phyloP scores from a whole-genome alignment of 2,329 filamentous ascomycete species.

The Beauveria scarabaeidicola region DNA sequence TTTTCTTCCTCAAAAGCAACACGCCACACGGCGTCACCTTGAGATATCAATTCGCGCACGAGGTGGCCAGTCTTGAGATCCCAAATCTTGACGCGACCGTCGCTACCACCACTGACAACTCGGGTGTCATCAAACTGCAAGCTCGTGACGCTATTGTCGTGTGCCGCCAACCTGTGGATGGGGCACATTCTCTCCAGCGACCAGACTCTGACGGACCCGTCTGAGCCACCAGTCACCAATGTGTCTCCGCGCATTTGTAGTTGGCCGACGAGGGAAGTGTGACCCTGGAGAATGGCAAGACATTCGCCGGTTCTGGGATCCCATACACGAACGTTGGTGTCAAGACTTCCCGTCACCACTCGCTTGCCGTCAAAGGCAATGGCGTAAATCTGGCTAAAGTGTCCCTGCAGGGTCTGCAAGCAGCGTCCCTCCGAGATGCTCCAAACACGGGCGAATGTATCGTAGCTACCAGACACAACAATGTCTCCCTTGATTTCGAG shows the following conservation, averaged over 20 bases:
- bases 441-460: slow-evolving; percentile 95
- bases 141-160: slow-evolving; percentile 97
- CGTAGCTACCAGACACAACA: slow-evolving; percentile 96
- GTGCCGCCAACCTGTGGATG: slow-evolving; percentile 88
- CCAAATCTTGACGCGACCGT: slow-evolving; percentile 98
- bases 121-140: slow-evolving; percentile 93
- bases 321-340: slow-evolving; percentile 96
- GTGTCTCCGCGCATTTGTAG: slow-evolving; percentile 93
- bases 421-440: slow-evolving; percentile 94
- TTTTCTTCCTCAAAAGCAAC: slow-evolving; percentile 98
- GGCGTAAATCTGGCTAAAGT: slow-evolving; percentile 98
- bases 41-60: slow-evolving; percentile 82
- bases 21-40: slow-evolving; percentile 92
- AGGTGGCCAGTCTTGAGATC: slow-evolving; percentile 85
- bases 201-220: slow-evolving; percentile 95
- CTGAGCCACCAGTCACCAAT: slow-evolving; percentile 89
- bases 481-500: slow-evolving; percentile 94
- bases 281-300: slow-evolving; percentile 86
- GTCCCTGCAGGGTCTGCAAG: slow-evolving; percentile 78
- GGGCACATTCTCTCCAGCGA: slow-evolving; percentile 82
- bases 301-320: slow-evolving; percentile 79
- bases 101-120: slow-evolving; percentile 91
- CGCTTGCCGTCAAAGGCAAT: slow-evolving; percentile 93
- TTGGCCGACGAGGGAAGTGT: slow-evolving; percentile 93
- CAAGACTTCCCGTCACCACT: slow-evolving; percentile 89